Evolutionary conservation across 192 early-diverging fungal species (phyloP).

Genomic region (Gorgonomyces haynaldii): DNA sequence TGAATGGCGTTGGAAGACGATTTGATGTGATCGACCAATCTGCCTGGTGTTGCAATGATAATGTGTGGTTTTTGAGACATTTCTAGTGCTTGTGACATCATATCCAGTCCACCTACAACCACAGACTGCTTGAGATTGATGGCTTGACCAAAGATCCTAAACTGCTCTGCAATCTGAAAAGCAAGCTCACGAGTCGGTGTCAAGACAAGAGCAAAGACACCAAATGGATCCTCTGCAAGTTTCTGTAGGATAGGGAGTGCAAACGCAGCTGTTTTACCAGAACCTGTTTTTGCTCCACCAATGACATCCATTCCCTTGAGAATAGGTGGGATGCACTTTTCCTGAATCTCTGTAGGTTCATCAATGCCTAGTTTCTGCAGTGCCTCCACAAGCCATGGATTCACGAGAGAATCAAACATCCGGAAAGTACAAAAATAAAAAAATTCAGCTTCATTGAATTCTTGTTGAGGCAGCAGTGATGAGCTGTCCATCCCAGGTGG

Average conservation of each 20-base stretch:
- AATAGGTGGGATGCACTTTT: constrained; percentile 70
- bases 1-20: constrained; percentile 61
- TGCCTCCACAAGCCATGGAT: constrained; percentile 69
- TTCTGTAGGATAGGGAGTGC: constrained; percentile 93
- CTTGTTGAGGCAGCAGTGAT: constrained; percentile 12
- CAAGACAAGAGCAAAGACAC: constrained; percentile 89
- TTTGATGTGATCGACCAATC: constrained; percentile 85
- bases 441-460: neutral
- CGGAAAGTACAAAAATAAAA: constrained; percentile 36
- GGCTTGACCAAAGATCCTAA: constrained; percentile 77
- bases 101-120: constrained; percentile 89
- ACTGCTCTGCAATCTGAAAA: constrained; percentile 97
- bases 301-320: constrained; percentile 66
- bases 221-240: constrained; percentile 90
- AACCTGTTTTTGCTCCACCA: constrained; percentile 91
- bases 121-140: constrained; percentile 75
- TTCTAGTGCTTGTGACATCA: constrained; percentile 88
- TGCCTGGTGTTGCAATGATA: constrained; percentile 77
- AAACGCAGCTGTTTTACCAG: constrained; percentile 97
- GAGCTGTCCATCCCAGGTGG: constrained; percentile 11
- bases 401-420: constrained; percentile 67
- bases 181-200: constrained; percentile 96
- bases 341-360: constrained; percentile 86
- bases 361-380: constrained; percentile 71
- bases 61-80: constrained; percentile 30